Evolutionary conservation across 257 asterid genomes (phyloP).

Genomic region (Perilla frutescens): DNA sequence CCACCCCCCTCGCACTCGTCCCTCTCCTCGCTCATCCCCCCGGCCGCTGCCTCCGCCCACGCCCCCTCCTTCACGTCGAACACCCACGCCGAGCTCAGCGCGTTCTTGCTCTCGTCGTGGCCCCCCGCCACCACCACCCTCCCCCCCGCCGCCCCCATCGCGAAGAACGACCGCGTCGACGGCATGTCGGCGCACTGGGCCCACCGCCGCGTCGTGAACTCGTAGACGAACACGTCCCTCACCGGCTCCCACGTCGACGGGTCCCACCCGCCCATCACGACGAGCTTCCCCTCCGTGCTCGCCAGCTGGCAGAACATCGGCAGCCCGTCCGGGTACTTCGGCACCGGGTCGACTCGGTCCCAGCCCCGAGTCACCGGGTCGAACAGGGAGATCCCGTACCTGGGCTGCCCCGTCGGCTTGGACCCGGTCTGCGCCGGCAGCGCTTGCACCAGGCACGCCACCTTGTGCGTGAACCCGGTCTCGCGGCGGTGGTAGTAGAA

Average conservation of each 20-base stretch:
- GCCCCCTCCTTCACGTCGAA: slow-evolving; percentile 45
- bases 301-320: slow-evolving; percentile 83
- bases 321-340: slow-evolving; percentile 67
- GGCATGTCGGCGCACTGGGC: slow-evolving; percentile 75
- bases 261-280: slow-evolving; percentile 84
- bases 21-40: slow-evolving; percentile 71
- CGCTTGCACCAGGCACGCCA: slow-evolving; percentile 78
- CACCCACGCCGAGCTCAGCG: slow-evolving; percentile 62
- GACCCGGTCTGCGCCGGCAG: slow-evolving; percentile 50
- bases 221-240: slow-evolving; percentile 70
- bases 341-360: slow-evolving; percentile 74
- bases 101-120: slow-evolving; percentile 90
- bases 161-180: slow-evolving; percentile 73
- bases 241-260: slow-evolving; percentile 85
- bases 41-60: slow-evolving; percentile 74
- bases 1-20: slow-evolving; percentile 91
- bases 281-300: slow-evolving; percentile 68
- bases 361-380: slow-evolving; percentile 60
- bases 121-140: slow-evolving; percentile 77
- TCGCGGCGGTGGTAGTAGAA: slow-evolving; percentile 70
- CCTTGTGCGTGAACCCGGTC: slow-evolving; percentile 57
- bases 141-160: slow-evolving; percentile 66
- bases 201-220: slow-evolving; percentile 73
- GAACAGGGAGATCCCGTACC: slow-evolving; percentile 67
- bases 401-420: slow-evolving; percentile 61